These are phyloP conservation scores for Raphanus raphanistrum DNA, from an alignment of 345 rosid species.

Conservation along the genomic window DNA sequence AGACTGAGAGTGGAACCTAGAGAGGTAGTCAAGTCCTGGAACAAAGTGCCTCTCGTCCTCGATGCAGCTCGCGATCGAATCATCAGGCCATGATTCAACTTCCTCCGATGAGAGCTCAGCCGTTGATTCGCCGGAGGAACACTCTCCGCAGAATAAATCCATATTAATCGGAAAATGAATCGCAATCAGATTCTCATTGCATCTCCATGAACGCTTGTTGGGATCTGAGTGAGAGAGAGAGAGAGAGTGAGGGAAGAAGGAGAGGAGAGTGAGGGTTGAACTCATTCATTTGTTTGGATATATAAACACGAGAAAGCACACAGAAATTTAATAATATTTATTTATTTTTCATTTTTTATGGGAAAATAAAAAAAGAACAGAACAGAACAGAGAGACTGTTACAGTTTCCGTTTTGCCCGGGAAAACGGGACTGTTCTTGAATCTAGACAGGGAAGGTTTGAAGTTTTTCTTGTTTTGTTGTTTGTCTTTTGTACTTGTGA, in stretches of 20 bases:
- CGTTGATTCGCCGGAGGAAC: constrained; percentile 65
- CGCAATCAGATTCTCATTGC: constrained; percentile 40
- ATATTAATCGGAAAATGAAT: constrained; percentile 55
- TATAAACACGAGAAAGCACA: constrained; percentile 56
- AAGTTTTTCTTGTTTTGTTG: not conserved
- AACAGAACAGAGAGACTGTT: constrained; percentile 33
- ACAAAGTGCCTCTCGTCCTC: constrained; percentile 77
- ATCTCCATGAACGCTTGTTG: not conserved
- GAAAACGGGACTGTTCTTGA: constrained; percentile 45
- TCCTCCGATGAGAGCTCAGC: constrained; percentile 56
- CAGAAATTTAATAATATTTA: not conserved
- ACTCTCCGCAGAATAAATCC: constrained; percentile 82
- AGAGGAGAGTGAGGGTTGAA: constrained; percentile 33
- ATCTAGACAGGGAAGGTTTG: not conserved
- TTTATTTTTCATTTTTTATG: not conserved
- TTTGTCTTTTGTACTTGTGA: not conserved
- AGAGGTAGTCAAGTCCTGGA: constrained; percentile 81
- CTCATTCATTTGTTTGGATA: constrained; percentile 55
- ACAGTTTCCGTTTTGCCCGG: constrained; percentile 50
- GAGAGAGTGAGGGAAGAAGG: not conserved
- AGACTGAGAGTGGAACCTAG: constrained; percentile 66
- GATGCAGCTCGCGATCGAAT: constrained; percentile 70
- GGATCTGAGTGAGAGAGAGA: constrained; percentile 6
- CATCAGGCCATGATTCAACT: constrained; percentile 55
- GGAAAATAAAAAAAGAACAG: not conserved